phyloP scores from a whole-genome alignment of 495 filamentous ascomycete species.

The Amorphotheca resinae region DNA sequence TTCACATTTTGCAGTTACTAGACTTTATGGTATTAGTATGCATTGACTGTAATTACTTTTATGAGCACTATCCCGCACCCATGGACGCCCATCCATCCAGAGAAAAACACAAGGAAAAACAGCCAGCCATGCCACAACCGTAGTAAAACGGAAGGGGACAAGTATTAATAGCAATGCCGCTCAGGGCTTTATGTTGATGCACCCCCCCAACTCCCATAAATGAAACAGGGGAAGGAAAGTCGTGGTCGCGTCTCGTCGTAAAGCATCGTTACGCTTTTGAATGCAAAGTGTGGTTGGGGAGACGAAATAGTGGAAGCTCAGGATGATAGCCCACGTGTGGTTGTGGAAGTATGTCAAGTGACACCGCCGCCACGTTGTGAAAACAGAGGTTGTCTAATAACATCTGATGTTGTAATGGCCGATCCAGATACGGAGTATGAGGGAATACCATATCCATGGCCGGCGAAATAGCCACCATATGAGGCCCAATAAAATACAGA shows the following conservation, averaged over 20 bases:
- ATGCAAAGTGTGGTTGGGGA: conserved; percentile 1
- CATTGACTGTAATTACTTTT: too few species aligned
- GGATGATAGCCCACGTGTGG: conserved; percentile 2
- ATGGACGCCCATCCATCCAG: conserved; percentile 5
- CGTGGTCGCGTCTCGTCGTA: conserved; percentile 21
- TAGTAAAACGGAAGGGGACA: background rate
- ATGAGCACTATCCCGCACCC: background rate
- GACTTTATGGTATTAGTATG: too few species aligned
- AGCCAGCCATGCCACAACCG: conserved; percentile 4
- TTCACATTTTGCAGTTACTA: too few species aligned
- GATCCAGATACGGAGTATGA: conserved; percentile 16
- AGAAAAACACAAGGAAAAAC: conserved; percentile 3
- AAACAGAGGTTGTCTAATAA: conserved; percentile 6
- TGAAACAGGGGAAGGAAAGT: conserved; percentile 7
- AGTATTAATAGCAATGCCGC: background rate
- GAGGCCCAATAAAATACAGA: conserved; percentile 22
- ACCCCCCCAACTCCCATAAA: conserved; percentile 8
- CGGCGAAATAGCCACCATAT: conserved; percentile 7
- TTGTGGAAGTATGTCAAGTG: conserved; percentile 2
- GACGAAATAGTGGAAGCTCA: background rate
- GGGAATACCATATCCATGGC: conserved; percentile 14
- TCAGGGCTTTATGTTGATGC: background rate
- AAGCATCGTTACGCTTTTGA: conserved; percentile 17
- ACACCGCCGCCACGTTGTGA: conserved; percentile 1
- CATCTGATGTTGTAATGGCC: conserved; percentile 5